These are phyloP conservation scores for Pseudozyma tsukubaensis DNA, from an alignment of 1,284 basidiomycete genomes.

Conservation along the genomic window DNA sequence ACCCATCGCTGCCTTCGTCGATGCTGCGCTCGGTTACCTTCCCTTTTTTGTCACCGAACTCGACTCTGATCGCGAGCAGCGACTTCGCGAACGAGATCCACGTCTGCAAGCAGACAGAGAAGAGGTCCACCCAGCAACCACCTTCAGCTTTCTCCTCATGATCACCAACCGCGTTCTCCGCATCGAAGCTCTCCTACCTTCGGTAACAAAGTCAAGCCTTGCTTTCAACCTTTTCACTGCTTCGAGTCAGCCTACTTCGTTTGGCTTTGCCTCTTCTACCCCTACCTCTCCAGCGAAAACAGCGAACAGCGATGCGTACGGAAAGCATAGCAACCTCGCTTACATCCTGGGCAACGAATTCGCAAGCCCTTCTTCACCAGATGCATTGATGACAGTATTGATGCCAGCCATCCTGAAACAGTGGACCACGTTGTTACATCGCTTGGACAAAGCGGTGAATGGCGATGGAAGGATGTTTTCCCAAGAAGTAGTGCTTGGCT, in stretches of 20 bases:
- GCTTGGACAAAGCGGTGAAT: constrained; percentile 58
- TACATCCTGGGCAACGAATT: constrained; percentile 28
- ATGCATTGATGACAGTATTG: constrained; percentile 55
- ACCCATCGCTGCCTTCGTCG: constrained; percentile 53
- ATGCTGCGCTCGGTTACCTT: constrained; percentile 47
- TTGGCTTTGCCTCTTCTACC: constrained; percentile 14
- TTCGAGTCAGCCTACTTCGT: constrained; percentile 21
- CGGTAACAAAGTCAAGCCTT: constrained; percentile 45
- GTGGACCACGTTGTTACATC: constrained; percentile 56
- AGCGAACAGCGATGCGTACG: constrained; percentile 19
- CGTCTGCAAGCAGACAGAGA: constrained; percentile 41
- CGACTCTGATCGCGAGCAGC: constrained; percentile 41
- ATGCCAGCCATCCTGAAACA: constrained; percentile 59
- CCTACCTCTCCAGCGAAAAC: constrained; percentile 12
- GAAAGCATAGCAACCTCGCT: constrained; percentile 40
- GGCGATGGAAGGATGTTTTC: constrained; percentile 63
- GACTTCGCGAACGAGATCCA: constrained; percentile 27
- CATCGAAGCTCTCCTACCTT: constrained; percentile 51
- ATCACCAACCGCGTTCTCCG: constrained; percentile 57
- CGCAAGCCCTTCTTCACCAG: constrained; percentile 48
- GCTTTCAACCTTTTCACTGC: constrained; percentile 48
- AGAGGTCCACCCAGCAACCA: constrained; percentile 56
- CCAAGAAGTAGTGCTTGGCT: constrained; percentile 57
- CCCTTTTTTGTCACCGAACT: constrained; percentile 59
- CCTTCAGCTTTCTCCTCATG: constrained; percentile 56